Conservation (phyloP, 345 rosid genomes). For the Pistacia atlantica region DNA sequence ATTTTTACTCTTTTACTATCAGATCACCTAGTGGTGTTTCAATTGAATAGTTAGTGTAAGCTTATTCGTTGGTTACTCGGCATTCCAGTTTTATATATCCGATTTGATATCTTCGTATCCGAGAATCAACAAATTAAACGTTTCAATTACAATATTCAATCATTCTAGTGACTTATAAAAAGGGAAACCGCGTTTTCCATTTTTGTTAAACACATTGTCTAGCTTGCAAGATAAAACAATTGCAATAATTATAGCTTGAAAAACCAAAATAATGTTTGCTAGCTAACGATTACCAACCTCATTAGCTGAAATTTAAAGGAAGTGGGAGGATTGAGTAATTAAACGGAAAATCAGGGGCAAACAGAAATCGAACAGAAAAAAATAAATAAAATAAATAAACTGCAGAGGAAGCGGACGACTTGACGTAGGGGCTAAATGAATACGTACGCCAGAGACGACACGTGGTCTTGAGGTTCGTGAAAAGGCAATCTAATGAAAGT, state of each 20-base stretch:
- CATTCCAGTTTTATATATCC: too few relatives aligned
- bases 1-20: too few relatives aligned
- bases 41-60: too few relatives aligned
- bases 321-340: slow-evolving; percentile 1
- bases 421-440: slow-evolving; percentile 11
- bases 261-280: slow-evolving; percentile 10
- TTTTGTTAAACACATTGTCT: slow-evolving; percentile 23
- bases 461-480: slow-evolving; percentile 33
- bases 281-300: slow-evolving; percentile 15
- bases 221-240: slow-evolving; percentile 39
- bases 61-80: too few relatives aligned
- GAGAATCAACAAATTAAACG: too few relatives aligned
- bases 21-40: too few relatives aligned
- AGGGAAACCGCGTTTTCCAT: not conserved
- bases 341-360: not conserved
- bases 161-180: not conserved
- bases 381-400: slow-evolving; percentile 4
- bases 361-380: slow-evolving; percentile 11
- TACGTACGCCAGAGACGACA: slow-evolving; percentile 11
- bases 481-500: slow-evolving; percentile 24
- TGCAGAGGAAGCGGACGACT: not conserved
- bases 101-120: too few relatives aligned
- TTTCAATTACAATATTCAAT: too few relatives aligned
- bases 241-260: slow-evolving; percentile 39
- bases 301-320: not conserved